Base-by-base conservation (phyloP, 140 eudicot species). In the Stevia rebaudiana region DNA sequence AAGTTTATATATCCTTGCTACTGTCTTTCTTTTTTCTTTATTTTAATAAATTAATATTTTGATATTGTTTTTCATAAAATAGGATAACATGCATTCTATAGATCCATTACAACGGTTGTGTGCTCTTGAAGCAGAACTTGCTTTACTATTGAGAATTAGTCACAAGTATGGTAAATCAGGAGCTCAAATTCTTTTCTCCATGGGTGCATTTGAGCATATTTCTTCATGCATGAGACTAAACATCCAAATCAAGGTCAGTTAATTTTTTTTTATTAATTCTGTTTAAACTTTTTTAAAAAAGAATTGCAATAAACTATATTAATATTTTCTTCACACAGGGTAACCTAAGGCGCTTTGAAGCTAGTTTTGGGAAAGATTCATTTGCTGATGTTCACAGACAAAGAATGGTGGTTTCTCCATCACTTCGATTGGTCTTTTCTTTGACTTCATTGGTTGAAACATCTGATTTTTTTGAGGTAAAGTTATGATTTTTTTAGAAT, bases 101-200 rank as follows among this genome's bases (percentile, higher is more conserved):
- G 95, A 92, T 67, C 87, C 89, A 6, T 63, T 88, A 84, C 98
- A 92, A 62, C 83, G 85, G 49, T 66, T 89, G 41, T 83, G 90
- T 69, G 91, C 95, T 50, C 92, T 91, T 64, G 95, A 92, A 57
- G 98, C 96, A 17, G 80, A 83, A 68, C 87, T 92, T 73, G 84
- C 98, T 79, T 70, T 92, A 31, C 59, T 92, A 33, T 75, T 88
- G 53, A 88, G 98, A 71, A 83, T 92, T 17, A 88, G 95, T 69
- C 92, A 92, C 81, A 76, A 75, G 55, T 92, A 92, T 73, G 98
- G 98, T 36, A 88, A 79, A 66, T 74, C 95, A 31, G 96, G 98
- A 43, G 82, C 98, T 4, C 98, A 92, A 72, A 85, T 85, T 73
- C 83, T 92, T 10, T 92, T 81, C 63, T 81, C 98, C 13, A 92